Percentiles rank a stretch among this genome's conserved stretches.
Evolutionary conservation across 2,329 filamentous ascomycete species (phyloP).

Genomic region (Trichophyton verrucosum): DNA sequence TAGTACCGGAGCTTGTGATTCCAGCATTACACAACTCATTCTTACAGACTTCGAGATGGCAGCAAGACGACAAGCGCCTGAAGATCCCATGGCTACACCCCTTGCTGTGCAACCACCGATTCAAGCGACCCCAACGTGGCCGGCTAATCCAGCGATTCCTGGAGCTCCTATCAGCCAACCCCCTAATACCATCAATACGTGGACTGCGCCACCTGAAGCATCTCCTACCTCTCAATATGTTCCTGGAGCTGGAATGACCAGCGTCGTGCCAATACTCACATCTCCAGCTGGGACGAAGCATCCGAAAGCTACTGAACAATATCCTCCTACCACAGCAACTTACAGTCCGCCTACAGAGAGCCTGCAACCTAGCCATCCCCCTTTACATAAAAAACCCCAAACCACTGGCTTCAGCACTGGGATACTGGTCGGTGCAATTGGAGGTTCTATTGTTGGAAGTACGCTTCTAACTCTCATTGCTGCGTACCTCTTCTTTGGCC

Average conservation of each 20-base stretch:
- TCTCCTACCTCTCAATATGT: no score
- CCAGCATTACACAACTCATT: background rate
- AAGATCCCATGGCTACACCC: background rate
- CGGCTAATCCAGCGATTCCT: background rate
- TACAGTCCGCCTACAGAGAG: background rate
- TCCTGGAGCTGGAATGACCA: background rate
- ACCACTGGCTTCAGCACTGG: background rate
- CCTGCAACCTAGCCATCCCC: slow-evolving; percentile 2
- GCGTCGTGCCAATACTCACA: background rate
- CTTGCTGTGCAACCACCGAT: background rate
- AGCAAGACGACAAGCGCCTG: background rate
- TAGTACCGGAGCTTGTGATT: background rate
- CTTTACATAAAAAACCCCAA: background rate
- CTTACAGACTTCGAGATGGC: background rate
- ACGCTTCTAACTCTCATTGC: slow-evolving; percentile 15
- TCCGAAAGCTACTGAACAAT: background rate
- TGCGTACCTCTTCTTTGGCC: slow-evolving; percentile 15
- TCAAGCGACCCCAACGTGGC: background rate
- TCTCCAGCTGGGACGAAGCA: background rate
- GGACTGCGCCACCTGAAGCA: no score
- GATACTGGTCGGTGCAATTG: slow-evolving; percentile 17
- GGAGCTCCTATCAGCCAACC: no score
- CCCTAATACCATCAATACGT: no score
- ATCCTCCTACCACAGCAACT: background rate
- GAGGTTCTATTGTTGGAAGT: slow-evolving; percentile 16